Evolutionary conservation across 768 basidiomycete species (phyloP).

Genomic region (Galerina sulciceps): DNA sequence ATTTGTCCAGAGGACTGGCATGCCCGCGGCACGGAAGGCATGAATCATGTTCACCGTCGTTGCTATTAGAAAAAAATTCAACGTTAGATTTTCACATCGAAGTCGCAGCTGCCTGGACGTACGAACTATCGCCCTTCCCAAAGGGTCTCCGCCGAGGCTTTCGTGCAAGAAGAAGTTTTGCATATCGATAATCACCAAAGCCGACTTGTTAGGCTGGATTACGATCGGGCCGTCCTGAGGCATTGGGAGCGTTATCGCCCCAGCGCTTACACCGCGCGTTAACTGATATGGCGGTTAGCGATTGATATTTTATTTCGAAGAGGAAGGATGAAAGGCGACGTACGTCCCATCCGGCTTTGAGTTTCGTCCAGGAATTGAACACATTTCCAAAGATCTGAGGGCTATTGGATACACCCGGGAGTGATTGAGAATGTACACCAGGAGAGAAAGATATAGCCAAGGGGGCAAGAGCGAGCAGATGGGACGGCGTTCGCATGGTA

Average conservation of each 20-base stretch:
- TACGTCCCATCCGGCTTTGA: conserved; percentile 31
- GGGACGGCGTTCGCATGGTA: too few relatives aligned
- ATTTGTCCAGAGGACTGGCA: conserved; percentile 36
- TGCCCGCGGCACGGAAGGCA: conserved; percentile 32
- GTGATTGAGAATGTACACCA: neutral
- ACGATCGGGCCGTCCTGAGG: conserved; percentile 27
- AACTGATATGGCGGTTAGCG: conserved; percentile 18
- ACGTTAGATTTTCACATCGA: neutral
- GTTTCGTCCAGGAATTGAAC: conserved; percentile 34
- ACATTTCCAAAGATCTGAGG: conserved; percentile 29
- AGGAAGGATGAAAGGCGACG: neutral
- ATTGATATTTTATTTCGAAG: neutral
- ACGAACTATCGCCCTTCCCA: conserved; percentile 34
- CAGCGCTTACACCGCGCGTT: conserved; percentile 28
- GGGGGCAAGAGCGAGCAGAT: neutral
- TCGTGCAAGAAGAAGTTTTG: conserved; percentile 37
- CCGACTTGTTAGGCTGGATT: conserved; percentile 33
- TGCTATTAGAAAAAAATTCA: conserved; percentile 12
- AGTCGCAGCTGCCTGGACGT: conserved; percentile 7
- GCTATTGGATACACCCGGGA: conserved; percentile 14
- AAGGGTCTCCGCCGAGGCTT: conserved; percentile 32
- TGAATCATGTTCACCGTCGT: conserved; percentile 32
- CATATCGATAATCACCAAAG: conserved; percentile 40
- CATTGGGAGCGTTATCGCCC: conserved; percentile 29
- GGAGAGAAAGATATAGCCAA: neutral